Evolutionary conservation across 106 monocot species (phyloP), one percentile per base, ranked within the genome.

Genomic region (Triglochin maritima): DNA sequence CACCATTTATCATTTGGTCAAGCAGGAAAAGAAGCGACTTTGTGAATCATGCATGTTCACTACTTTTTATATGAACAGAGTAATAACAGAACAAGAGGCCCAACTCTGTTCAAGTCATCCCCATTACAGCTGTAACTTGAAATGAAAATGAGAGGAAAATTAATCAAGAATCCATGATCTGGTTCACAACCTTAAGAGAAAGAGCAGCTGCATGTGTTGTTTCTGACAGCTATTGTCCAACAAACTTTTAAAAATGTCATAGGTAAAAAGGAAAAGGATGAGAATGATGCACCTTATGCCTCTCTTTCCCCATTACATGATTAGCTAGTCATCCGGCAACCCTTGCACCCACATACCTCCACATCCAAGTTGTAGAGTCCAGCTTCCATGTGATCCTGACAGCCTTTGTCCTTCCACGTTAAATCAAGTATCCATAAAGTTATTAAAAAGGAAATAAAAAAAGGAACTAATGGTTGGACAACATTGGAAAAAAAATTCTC

Each of bases 361-460:
- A 44, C 12, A 61, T 4, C 41, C 44, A 44, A 61, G 10, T 61
- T 29, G 29, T 29, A 29, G 29, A 29, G 29, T 29, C 29, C 60
- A 61, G 60, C 60, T 41, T 61, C 60, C 60, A 61, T 61, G 60
- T 61, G 60, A 61, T 61, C 41, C 60, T 42, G 60, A 42, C 60
- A 61, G 29, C 29, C 41, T 43, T 42, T 61, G 60, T 61, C 60
- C 41, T 61, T 61, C 60, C 60, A 61, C 29, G 1, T 29, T 29
- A 29, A 1, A 29, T 29, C 29, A 29, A 29, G 29, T 29, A 29
- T 29, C 29, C 29, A 29, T 29, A 29, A 29, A 29, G 29, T 29
- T 29, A 29, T 29, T 29, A 29, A 29, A 29, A 29, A 29, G 29
- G 29, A 29, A 29, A 29, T 29, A 29, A 29, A 29, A 29, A 29